Evolutionary conservation across 768 basidiomycete genomes (phyloP).

Genomic region (Candolleomyces efflorescens): DNA sequence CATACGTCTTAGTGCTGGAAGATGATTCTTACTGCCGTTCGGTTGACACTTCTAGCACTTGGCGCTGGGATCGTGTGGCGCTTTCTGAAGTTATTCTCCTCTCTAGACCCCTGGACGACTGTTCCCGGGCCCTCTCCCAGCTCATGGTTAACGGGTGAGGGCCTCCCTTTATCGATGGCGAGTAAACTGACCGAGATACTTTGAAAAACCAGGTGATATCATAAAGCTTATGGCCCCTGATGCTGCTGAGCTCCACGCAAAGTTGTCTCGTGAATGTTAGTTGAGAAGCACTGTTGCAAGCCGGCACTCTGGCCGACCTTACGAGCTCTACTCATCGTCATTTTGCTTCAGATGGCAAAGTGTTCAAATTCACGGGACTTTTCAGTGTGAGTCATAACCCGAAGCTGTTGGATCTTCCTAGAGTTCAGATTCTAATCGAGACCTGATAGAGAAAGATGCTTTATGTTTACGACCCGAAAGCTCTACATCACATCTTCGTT

Average conservation of each 20-base stretch:
- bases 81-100: constrained; percentile 5
- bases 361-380: constrained; percentile 27
- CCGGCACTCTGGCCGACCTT: constrained; percentile 18
- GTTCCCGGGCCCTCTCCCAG: constrained; percentile 33
- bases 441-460: constrained; percentile 16
- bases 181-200: too few relatives aligned
- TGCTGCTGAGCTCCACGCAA: background rate
- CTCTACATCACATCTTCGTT: constrained; percentile 40
- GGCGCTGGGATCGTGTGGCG: constrained; percentile 11
- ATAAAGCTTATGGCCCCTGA: background rate
- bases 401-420: background rate
- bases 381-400: constrained; percentile 27
- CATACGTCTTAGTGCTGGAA: too few relatives aligned
- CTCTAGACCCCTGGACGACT: constrained; percentile 22
- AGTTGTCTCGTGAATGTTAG: background rate
- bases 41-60: background rate
- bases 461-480: constrained; percentile 41
- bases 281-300: constrained; percentile 16
- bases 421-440: background rate
- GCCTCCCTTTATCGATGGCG: too few relatives aligned
- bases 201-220: background rate
- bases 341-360: constrained; percentile 23
- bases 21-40: too few relatives aligned
- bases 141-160: constrained; percentile 30
- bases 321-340: background rate